These are phyloP conservation scores for Ophiostoma sp. DNA, from an alignment of 2,329 filamentous ascomycete species.

Conservation along the genomic window DNA sequence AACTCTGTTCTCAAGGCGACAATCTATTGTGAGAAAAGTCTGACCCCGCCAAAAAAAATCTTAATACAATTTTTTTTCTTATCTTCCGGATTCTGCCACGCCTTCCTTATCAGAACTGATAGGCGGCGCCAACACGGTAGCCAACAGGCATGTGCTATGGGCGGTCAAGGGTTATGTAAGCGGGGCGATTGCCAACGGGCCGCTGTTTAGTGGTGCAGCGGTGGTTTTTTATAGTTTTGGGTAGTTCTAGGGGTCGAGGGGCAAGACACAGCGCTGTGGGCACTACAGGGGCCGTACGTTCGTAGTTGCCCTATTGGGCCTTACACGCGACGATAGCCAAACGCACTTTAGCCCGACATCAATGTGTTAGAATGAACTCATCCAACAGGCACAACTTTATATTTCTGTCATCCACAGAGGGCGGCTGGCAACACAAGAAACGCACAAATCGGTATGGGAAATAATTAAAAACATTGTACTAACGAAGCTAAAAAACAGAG, in stretches of 20 bases:
- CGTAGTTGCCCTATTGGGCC: not conserved
- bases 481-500: not conserved
- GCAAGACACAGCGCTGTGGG: no score
- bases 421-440: not conserved
- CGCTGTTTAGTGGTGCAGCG: not conserved
- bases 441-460: not conserved
- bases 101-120: constrained; percentile 21
- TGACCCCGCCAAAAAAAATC: constrained; percentile 22
- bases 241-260: no score
- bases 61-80: constrained; percentile 21
- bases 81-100: constrained; percentile 25
- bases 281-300: not conserved
- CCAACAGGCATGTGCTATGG: not conserved
- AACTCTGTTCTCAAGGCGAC: not conserved
- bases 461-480: not conserved
- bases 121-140: not conserved
- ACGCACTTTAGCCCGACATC: not conserved
- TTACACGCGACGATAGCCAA: not conserved
- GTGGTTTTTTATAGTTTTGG: not conserved
- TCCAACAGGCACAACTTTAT: not conserved
- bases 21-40: constrained; percentile 17
- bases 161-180: constrained; percentile 10
- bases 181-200: constrained; percentile 4
- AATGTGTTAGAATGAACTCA: not conserved
- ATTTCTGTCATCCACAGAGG: not conserved